Percentiles rank a stretch among this genome's conserved stretches.
These are phyloP conservation scores for Purpureocillium lavendulum DNA, from an alignment of 2,329 filamentous ascomycete species.

Conservation along the genomic window DNA sequence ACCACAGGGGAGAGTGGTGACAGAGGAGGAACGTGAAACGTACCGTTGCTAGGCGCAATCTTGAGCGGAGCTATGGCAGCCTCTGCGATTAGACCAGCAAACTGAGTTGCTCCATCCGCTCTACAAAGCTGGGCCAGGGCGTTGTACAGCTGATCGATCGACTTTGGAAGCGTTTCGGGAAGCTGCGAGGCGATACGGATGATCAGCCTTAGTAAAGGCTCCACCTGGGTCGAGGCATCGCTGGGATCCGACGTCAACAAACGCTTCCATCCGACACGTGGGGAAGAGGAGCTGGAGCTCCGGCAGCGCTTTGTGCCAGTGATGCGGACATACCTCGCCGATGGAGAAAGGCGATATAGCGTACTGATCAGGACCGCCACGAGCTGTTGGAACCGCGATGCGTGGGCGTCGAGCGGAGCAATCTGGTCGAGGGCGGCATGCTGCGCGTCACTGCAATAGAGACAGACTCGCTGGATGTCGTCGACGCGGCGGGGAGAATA, in stretches of 20 bases:
- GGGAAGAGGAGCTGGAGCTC: no score
- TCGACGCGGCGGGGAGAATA: conserved; percentile 34
- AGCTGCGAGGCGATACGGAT: conserved; percentile 16
- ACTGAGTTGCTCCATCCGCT: conserved; percentile 9
- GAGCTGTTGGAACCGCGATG: conserved; percentile 24
- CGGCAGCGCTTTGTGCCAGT: not conserved
- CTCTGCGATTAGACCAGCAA: conserved; percentile 14
- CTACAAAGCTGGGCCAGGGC: conserved; percentile 28
- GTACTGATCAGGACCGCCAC: conserved; percentile 25
- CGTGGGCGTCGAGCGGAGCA: conserved; percentile 18
- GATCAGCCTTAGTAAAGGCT: conserved; percentile 26
- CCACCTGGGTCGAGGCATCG: conserved; percentile 4
- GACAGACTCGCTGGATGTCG: conserved; percentile 39
- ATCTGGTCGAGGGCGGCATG: conserved; percentile 26
- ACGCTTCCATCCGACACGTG: no score
- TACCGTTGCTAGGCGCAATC: conserved; percentile 10
- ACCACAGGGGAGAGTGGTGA: not conserved
- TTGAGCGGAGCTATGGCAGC: conserved; percentile 22
- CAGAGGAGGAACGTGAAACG: not conserved
- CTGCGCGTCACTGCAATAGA: conserved; percentile 35
- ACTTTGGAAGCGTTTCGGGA: conserved; percentile 14
- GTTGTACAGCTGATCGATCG: conserved; percentile 28
- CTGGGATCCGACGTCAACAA: no score
- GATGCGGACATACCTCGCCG: conserved; percentile 14
- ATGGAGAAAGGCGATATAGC: conserved; percentile 14